These are phyloP conservation scores for Aspergillus felis DNA, from an alignment of 2,329 filamentous ascomycete species.

Conservation along the genomic window DNA sequence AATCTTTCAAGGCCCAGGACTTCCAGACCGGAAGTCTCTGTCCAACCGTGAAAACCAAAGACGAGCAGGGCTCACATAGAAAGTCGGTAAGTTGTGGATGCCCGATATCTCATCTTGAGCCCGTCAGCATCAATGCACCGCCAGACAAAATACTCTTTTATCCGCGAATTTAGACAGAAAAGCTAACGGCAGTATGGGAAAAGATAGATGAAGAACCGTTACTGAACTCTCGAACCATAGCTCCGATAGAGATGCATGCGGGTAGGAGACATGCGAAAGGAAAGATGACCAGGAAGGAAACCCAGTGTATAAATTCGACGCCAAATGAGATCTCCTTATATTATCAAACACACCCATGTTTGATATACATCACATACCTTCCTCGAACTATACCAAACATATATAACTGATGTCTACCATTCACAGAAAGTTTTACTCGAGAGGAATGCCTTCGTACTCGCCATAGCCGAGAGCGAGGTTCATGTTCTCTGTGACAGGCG, in stretches of 20 bases:
- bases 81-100: not conserved
- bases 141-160: not conserved
- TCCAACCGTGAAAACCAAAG: not conserved
- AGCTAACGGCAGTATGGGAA: not conserved
- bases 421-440: constrained; percentile 38
- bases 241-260: constrained; percentile 24
- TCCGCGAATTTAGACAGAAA: not conserved
- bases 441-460: constrained; percentile 82
- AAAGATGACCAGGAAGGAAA: constrained; percentile 9
- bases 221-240: constrained; percentile 22
- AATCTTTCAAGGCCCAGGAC: not conserved
- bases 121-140: not conserved
- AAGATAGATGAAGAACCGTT: constrained; percentile 1
- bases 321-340: constrained; percentile 8
- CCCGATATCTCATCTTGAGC: not conserved
- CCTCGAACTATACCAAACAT: constrained; percentile 13
- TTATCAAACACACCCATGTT: constrained; percentile 7
- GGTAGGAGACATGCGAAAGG: constrained; percentile 24
- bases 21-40: not conserved
- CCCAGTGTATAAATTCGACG: constrained; percentile 1
- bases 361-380: constrained; percentile 14
- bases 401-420: constrained; percentile 13
- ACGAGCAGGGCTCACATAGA: not conserved
- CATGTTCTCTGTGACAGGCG: constrained; percentile 68
- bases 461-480: constrained; percentile 84